Evolutionary conservation across 1,284 basidiomycete genomes (phyloP).

Genomic region (Coniferiporia sulphurascens): DNA sequence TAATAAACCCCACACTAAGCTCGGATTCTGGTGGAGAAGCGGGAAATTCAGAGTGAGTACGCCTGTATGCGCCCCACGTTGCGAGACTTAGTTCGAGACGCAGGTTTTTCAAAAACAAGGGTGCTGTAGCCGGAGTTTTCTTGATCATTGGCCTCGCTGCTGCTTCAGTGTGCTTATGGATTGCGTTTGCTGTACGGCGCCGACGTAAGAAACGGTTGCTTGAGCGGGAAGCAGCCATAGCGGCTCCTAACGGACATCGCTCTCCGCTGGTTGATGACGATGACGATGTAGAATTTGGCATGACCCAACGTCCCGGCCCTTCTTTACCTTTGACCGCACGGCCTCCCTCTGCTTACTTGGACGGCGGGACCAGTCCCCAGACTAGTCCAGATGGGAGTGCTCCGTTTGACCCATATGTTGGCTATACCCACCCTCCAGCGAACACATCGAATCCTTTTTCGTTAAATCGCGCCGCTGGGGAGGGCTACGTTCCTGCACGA

Average conservation of each 20-base stretch:
- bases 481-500: constrained; percentile 42
- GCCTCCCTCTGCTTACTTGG: constrained; percentile 27
- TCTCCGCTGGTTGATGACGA: constrained; percentile 57
- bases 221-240: constrained; percentile 66
- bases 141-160: constrained; percentile 69
- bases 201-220: constrained; percentile 51
- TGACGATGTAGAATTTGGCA: constrained; percentile 20
- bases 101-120: constrained; percentile 71
- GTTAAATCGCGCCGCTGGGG: constrained; percentile 25
- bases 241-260: constrained; percentile 48
- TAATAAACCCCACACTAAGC: constrained; percentile 58
- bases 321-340: constrained; percentile 28
- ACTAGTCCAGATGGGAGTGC: constrained; percentile 24
- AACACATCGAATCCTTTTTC: constrained; percentile 28
- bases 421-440: constrained; percentile 28
- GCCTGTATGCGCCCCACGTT: constrained; percentile 10
- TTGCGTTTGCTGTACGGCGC: constrained; percentile 64
- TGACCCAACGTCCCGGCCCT: constrained; percentile 2
- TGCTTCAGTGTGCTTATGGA: constrained; percentile 63
- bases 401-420: constrained; percentile 52
- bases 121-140: constrained; percentile 74
- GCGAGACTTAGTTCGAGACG: background rate
- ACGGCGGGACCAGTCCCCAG: constrained; percentile 3
- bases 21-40: constrained; percentile 38
- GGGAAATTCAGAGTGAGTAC: constrained; percentile 40